A percentile compares a stretch with the other conserved stretches of the same genome.
These are phyloP conservation scores for Hibiscus trionum DNA, from an alignment of 345 rosid genomes.

Conservation along the genomic window DNA sequence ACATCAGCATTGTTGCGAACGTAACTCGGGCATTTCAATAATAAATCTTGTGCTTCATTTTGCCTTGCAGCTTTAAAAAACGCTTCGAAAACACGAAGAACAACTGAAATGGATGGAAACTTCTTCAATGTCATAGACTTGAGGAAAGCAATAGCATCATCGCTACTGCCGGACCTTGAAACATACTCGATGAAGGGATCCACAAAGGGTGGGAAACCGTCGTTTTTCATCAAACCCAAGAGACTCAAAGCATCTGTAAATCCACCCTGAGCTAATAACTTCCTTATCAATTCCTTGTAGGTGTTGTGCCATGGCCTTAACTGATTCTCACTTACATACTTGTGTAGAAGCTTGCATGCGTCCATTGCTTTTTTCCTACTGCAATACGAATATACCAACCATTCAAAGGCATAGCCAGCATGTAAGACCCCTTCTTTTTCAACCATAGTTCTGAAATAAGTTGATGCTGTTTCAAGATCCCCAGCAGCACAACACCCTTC, in stretches of 20 bases:
- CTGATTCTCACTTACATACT: slow-evolving; percentile 27
- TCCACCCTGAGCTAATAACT: slow-evolving; percentile 56
- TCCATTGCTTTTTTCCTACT: slow-evolving; percentile 46
- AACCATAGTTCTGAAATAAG: slow-evolving; percentile 48
- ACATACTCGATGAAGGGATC: slow-evolving; percentile 58
- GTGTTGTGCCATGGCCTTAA: slow-evolving; percentile 57
- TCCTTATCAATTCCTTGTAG: slow-evolving; percentile 48
- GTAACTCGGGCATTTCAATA: slow-evolving; percentile 54
- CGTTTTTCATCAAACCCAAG: slow-evolving; percentile 57
- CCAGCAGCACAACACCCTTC: slow-evolving; percentile 68
- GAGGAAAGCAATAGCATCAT: slow-evolving; percentile 54
- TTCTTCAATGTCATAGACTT: slow-evolving; percentile 58
- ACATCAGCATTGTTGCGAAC: slow-evolving; percentile 75
- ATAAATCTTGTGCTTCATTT: slow-evolving; percentile 62
- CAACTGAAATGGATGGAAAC: slow-evolving; percentile 64
- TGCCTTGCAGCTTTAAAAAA: slow-evolving; percentile 57
- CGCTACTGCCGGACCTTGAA: slow-evolving; percentile 59
- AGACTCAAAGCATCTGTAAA: slow-evolving; percentile 64
- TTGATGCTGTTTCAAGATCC: slow-evolving; percentile 57
- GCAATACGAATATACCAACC: slow-evolving; percentile 60
- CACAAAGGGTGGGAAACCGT: slow-evolving; percentile 71
- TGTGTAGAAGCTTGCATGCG: slow-evolving; percentile 53
- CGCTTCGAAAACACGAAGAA: slow-evolving; percentile 52
- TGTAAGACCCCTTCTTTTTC: slow-evolving; percentile 35
- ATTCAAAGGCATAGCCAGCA: slow-evolving; percentile 48